Evolutionary conservation across 2,329 filamentous ascomycete genomes (phyloP).

Genomic region (Neonectria punicea): DNA sequence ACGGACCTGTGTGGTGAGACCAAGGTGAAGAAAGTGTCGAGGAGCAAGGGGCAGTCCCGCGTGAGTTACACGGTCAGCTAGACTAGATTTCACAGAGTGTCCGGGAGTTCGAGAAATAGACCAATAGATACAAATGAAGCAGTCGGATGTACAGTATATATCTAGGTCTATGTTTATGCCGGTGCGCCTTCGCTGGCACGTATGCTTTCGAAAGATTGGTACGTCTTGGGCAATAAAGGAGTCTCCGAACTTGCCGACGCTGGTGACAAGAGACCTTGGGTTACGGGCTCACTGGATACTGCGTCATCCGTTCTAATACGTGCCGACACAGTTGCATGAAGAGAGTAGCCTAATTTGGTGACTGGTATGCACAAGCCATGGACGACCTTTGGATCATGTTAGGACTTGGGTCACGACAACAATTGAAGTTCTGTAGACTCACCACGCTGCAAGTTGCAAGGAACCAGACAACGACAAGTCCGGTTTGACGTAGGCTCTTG

Average conservation of each 20-base stretch:
- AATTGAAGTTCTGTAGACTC: constrained; percentile 47
- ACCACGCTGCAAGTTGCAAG: constrained; percentile 84
- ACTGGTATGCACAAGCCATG: constrained; percentile 86
- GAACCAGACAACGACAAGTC: constrained; percentile 88
- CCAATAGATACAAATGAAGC: background rate
- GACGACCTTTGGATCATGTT: constrained; percentile 59
- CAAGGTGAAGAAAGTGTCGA: constrained; percentile 71
- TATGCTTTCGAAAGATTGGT: background rate
- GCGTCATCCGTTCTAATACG: background rate
- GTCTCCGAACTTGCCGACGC: background rate
- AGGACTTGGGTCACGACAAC: background rate
- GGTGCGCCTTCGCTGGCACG: background rate
- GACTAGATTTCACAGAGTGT: background rate
- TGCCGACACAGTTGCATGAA: background rate
- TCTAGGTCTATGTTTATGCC: background rate
- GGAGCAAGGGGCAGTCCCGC: constrained; percentile 39
- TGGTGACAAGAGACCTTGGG: background rate
- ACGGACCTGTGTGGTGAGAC: constrained; percentile 69
- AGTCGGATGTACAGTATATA: background rate
- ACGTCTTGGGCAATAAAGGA: background rate
- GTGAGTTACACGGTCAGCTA: constrained; percentile 38
- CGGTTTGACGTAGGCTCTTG: constrained; percentile 69
- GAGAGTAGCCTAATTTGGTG: constrained; percentile 68
- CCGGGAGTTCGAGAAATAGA: background rate
- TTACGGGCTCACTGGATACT: background rate